Percentiles rank a stretch among this genome's conserved stretches.
These are phyloP conservation scores for Jamesozyma rosinii DNA, from an alignment of 805 yeast genomes.

Conservation along the genomic window DNA sequence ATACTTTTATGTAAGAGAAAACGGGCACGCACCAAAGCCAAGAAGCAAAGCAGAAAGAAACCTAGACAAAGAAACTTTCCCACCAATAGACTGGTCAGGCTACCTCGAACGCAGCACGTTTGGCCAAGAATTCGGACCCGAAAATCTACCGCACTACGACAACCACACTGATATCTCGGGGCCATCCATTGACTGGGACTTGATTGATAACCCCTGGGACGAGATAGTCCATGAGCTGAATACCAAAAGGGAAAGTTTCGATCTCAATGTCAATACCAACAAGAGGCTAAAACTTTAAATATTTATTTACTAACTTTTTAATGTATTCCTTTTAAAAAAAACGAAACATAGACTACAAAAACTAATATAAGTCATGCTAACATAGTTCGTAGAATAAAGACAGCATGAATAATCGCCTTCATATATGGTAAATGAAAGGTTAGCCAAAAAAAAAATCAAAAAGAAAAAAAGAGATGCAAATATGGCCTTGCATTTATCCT, in stretches of 20 bases:
- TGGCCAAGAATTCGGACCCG: slow-evolving; percentile 17
- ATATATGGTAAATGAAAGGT: background rate
- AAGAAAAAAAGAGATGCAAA: too few species aligned
- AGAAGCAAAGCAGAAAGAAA: slow-evolving; percentile 61
- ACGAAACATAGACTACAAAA: too few species aligned
- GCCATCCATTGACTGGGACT: slow-evolving; percentile 17
- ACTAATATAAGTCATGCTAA: too few species aligned
- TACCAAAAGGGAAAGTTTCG: background rate
- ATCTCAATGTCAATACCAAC: background rate
- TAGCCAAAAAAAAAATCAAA: background rate
- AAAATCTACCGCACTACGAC: slow-evolving; percentile 11
- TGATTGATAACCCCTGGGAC: slow-evolving; percentile 18
- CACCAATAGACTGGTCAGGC: slow-evolving; percentile 45
- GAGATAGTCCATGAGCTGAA: slow-evolving; percentile 10
- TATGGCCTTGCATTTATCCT: too few species aligned
- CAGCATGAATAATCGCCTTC: too few species aligned
- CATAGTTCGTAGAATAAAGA: too few species aligned
- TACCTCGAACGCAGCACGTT: slow-evolving; percentile 49
- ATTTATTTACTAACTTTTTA: background rate
- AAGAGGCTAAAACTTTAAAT: background rate
- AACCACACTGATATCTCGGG: slow-evolving; percentile 13
- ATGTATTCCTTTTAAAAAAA: background rate
- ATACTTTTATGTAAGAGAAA: slow-evolving; percentile 76
- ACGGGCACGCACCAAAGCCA: slow-evolving; percentile 76
- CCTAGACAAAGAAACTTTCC: slow-evolving; percentile 48